These are phyloP conservation scores for Nannochloropsis gaditana DNA, from an alignment of 108 stramenopile genomes.

Conservation along the genomic window DNA sequence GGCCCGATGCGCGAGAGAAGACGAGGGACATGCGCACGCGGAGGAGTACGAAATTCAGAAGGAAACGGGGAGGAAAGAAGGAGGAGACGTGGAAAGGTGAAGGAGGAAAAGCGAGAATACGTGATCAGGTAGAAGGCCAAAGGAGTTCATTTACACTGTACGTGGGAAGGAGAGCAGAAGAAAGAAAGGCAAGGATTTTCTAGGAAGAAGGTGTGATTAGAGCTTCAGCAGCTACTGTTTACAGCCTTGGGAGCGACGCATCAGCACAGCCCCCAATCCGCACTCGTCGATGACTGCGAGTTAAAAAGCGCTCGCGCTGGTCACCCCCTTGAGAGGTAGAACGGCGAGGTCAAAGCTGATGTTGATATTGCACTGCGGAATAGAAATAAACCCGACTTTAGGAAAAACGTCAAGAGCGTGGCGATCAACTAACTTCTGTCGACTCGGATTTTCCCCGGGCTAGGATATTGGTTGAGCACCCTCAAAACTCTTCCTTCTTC, in stretches of 20 bases:
- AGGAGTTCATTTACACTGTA: background rate
- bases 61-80: background rate
- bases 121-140: background rate
- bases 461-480: no score
- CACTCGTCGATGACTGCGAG: background rate
- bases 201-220: background rate
- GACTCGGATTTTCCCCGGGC: no score
- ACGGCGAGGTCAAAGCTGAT: background rate
- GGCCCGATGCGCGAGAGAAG: no score
- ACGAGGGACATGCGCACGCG: no score
- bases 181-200: background rate
- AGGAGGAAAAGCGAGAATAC: background rate
- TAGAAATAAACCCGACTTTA: no score
- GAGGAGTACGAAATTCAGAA: background rate
- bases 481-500: no score
- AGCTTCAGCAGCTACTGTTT: background rate
- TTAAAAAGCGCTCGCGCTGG: background rate
- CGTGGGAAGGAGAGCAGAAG: background rate
- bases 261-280: background rate
- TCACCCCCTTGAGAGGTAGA: background rate
- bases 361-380: background rate
- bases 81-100: background rate
- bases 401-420: no score
- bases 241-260: background rate
- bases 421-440: no score